Conservation (phyloP, 768 basidiomycete genomes). For the Suillus weaverae region DNA sequence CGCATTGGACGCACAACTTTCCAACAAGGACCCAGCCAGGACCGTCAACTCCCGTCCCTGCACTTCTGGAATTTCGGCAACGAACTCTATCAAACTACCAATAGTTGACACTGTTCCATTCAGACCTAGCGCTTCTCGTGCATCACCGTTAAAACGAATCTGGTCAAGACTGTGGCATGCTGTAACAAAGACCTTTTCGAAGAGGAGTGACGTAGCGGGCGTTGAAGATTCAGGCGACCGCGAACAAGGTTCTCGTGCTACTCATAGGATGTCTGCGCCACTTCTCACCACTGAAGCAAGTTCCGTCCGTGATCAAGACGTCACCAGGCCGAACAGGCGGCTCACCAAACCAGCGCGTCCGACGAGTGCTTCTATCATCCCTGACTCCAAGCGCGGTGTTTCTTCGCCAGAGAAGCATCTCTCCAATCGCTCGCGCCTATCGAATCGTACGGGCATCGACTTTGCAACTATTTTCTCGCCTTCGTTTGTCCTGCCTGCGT, state of each 20-base stretch:
- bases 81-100: not conserved
- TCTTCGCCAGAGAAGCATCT: not conserved
- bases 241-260: not conserved
- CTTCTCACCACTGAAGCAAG: conserved; percentile 18
- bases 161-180: conserved; percentile 7
- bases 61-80: not conserved
- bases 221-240: not conserved
- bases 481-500: not conserved
- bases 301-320: not conserved
- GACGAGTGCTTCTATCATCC: conserved; percentile 2
- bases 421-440: not conserved
- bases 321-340: not conserved
- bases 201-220: conserved; percentile 13
- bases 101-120: not conserved
- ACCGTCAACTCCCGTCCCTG: not conserved
- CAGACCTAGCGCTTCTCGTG: conserved; percentile 6
- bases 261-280: conserved; percentile 12
- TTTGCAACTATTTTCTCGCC: not conserved
- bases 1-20: not conserved
- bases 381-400: not conserved
- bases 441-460: not conserved
- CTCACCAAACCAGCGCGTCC: not conserved
- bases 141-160: not conserved
- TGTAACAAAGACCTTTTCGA: conserved; percentile 9
- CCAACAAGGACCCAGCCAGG: not conserved